These are phyloP conservation scores for Giardia duodenalis DNA, from an alignment of 208 protist genomes.

Conservation along the genomic window DNA sequence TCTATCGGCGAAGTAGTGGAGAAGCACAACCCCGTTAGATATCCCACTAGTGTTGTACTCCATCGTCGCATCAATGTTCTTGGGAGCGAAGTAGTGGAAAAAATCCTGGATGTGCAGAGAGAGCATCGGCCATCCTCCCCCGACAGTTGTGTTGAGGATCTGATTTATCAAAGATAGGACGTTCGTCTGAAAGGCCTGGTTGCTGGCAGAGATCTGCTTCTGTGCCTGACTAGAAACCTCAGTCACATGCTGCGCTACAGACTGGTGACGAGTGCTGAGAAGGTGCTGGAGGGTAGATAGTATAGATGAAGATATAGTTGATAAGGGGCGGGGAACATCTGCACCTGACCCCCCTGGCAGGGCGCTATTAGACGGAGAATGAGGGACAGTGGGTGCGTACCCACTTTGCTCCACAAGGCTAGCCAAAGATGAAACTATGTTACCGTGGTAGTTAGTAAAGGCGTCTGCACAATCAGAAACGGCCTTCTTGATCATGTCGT, in stretches of 20 bases:
- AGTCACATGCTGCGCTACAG: not conserved
- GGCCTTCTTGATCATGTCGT: not conserved
- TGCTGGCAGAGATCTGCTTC: not conserved
- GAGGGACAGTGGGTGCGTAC: not conserved
- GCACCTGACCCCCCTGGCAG: not conserved
- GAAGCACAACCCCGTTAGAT: not conserved
- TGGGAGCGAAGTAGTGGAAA: not conserved
- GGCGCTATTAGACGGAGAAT: too few relatives aligned
- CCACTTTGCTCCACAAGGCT: not conserved
- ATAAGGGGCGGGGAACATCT: not conserved
- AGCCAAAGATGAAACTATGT: not conserved
- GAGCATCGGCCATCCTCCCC: not conserved
- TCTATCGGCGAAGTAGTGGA: not conserved
- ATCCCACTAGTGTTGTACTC: not conserved
- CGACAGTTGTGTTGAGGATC: constrained; percentile 8
- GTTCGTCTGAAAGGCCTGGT: not conserved
- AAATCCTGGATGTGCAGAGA: not conserved
- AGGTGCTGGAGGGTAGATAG: not conserved
- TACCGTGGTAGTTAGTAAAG: not conserved
- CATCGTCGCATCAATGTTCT: not conserved
- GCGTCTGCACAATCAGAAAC: not conserved
- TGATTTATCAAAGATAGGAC: not conserved
- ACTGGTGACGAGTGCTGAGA: not conserved
- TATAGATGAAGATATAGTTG: not conserved
- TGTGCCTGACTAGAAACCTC: not conserved